These are phyloP conservation scores for Climacium dendroides DNA, from an alignment of 225 moss, liverwort and hornwort genomes.

Conservation along the genomic window DNA sequence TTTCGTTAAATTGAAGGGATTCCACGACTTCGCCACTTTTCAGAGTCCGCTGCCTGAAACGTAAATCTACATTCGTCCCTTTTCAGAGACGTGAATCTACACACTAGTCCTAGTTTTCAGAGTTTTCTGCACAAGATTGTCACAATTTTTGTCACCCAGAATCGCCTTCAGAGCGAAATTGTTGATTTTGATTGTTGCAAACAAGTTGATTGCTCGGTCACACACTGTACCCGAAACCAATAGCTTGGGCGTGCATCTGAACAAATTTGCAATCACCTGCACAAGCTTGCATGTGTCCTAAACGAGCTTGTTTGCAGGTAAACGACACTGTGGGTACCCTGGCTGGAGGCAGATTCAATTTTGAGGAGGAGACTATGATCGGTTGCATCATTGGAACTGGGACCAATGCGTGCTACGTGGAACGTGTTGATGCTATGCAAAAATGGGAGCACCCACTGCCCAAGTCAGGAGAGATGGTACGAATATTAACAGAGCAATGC, in stretches of 20 bases:
- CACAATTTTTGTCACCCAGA: not conserved
- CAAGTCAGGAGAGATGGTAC: slow-evolving; percentile 70
- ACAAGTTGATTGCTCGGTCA: not conserved
- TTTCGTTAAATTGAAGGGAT: not conserved
- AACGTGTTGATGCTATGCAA: slow-evolving; percentile 68
- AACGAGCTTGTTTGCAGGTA: slow-evolving; percentile 43
- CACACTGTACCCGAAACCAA: not conserved
- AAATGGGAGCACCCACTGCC: slow-evolving; percentile 73
- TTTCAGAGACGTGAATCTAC: not conserved
- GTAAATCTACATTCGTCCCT: not conserved
- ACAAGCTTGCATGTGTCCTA: not conserved
- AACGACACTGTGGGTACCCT: slow-evolving; percentile 96
- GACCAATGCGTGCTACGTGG: slow-evolving; percentile 98
- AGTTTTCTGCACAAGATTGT: not conserved
- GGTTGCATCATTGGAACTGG: slow-evolving; percentile 95
- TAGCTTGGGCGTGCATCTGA: not conserved
- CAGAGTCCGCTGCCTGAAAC: not conserved
- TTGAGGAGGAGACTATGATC: slow-evolving; percentile 75
- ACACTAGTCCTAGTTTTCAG: not conserved
- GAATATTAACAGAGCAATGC: not conserved
- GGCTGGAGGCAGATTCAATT: slow-evolving; percentile 85
- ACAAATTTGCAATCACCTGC: not conserved
- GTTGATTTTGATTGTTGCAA: not conserved
- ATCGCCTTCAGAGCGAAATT: not conserved
- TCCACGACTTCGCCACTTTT: not conserved